Percentiles rank a stretch among this genome's conserved stretches.
Evolutionary conservation across 495 filamentous ascomycete species (phyloP).

Genomic region (Aspergillus ellipticus): DNA sequence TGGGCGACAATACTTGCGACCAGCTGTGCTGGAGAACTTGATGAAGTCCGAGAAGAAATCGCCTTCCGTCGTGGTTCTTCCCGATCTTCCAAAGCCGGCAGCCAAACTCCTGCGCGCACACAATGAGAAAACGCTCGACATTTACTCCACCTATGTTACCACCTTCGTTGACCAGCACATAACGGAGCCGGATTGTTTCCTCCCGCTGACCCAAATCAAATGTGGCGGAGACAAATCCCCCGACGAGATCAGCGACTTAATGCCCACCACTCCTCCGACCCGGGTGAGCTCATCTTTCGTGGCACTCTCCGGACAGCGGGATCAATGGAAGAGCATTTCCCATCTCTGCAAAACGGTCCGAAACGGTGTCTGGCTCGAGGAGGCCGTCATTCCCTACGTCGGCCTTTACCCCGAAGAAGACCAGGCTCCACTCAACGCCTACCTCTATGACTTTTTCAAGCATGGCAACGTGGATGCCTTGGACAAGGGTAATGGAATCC

Average conservation of each 20-base stretch:
- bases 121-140: conserved; percentile 56
- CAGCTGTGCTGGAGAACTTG: conserved; percentile 39
- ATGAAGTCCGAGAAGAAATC: conserved; percentile 42
- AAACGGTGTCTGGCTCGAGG: conserved; percentile 66
- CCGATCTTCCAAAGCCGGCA: conserved; percentile 57
- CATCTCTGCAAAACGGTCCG: conserved; percentile 62
- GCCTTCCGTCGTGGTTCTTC: conserved; percentile 58
- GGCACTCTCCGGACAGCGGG: conserved; percentile 63
- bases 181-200: conserved; percentile 38
- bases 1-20: conserved; percentile 46
- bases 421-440: conserved; percentile 58
- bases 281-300: conserved; percentile 62
- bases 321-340: conserved; percentile 56
- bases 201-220: conserved; percentile 56
- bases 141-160: conserved; percentile 64
- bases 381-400: conserved; percentile 65
- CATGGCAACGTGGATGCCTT: conserved; percentile 59
- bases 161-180: conserved; percentile 66
- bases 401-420: conserved; percentile 51
- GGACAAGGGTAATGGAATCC: conserved; percentile 55
- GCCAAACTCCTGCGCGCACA: conserved; percentile 52
- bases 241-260: conserved; percentile 9
- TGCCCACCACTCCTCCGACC: conserved; percentile 18
- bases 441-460: conserved; percentile 71
- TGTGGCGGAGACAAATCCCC: conserved; percentile 31